Evolutionary conservation across 1,284 basidiomycete species (phyloP).

Genomic region (Ustilago trichophora): DNA sequence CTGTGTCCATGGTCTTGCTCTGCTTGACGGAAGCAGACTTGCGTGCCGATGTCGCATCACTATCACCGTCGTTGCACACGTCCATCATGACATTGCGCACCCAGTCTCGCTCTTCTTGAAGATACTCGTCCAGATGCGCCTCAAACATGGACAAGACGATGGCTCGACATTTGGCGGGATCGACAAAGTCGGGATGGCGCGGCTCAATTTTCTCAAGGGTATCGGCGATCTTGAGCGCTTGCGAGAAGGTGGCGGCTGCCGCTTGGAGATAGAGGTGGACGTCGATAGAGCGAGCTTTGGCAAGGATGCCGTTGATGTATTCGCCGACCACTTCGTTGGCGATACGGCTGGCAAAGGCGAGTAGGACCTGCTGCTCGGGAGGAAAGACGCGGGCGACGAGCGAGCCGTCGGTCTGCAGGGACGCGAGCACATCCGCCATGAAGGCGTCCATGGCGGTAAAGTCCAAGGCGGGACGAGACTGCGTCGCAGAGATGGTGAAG

Average conservation of each 20-base stretch:
- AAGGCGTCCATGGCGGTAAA: conserved; percentile 94
- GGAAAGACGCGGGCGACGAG: conserved; percentile 88
- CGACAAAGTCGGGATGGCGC: conserved; percentile 33
- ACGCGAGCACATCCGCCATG: conserved; percentile 76
- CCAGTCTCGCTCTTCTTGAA: conserved; percentile 88
- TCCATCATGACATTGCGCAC: conserved; percentile 78
- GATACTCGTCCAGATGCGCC: conserved; percentile 92
- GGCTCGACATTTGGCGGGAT: conserved; percentile 75
- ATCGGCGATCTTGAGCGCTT: conserved; percentile 86
- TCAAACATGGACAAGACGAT: conserved; percentile 90
- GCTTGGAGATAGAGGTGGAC: conserved; percentile 82
- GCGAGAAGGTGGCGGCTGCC: conserved; percentile 85
- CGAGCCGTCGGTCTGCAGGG: conserved; percentile 77
- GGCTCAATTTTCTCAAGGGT: conserved; percentile 56
- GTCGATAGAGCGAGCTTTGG: conserved; percentile 79
- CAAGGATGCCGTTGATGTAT: conserved; percentile 82
- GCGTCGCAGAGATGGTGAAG: conserved; percentile 2
- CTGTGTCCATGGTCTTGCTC: conserved; percentile 64
- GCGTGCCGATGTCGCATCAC: conserved; percentile 3
- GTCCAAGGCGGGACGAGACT: conserved; percentile 70
- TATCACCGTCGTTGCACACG: conserved; percentile 77
- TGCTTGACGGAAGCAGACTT: conserved; percentile 56
- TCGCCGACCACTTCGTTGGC: conserved; percentile 78
- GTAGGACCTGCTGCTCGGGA: conserved; percentile 75
- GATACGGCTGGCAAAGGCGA: conserved; percentile 79